Evolutionary conservation across 2,329 filamentous ascomycete genomes (phyloP), one percentile per base, ranked within the genome.

Genomic region (Penicillium sp.): DNA sequence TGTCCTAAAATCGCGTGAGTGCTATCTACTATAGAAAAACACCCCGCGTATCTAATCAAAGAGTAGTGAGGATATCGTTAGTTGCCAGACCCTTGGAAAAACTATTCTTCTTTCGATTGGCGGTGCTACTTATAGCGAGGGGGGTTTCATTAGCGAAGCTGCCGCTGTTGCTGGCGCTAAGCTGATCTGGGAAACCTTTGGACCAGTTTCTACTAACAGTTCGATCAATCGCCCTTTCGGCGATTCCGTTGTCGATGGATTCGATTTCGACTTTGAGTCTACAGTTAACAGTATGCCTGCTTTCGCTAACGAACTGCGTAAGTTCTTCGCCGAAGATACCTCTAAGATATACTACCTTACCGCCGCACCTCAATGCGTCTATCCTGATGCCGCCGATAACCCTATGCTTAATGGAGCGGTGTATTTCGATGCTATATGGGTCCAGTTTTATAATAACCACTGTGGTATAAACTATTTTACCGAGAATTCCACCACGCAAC

Each of bases 391-490:
- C 0, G 81, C 85, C 31, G 78, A 83, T 61, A 77, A 81, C 48
- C 73, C 77, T 8, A 82, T 83, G 71, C 77, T 88, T 35, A 70
- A 79, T 53, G 79, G 75, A 2, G 81, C 35, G 5, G 35, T 87
- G 9, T 59, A 70, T 27, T 83, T 87, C 61, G 84, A 87, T 69
- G 83, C 82, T 54, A 69, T 87, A 64, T 81, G 81, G 71, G 78
- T 87, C 45, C 84, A 87, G 71, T 87, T 87, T 71, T 87, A 87
- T 72, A 87, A 87, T 77, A 87, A 87, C 77, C 83, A 77, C 68
- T 89, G 87, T 69, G 84, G 84, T 25, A 72, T 83, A 1, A 67
- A 75, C 53, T 79, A 77, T 33, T 88, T 78, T 72, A 64, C 72
- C 0, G 51, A 72, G 0, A 81, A 78, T 7, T 57, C 75, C 1